phyloP scores from a whole-genome alignment of 2,329 filamentous ascomycete species.

The Diaporthe nobilis region DNA sequence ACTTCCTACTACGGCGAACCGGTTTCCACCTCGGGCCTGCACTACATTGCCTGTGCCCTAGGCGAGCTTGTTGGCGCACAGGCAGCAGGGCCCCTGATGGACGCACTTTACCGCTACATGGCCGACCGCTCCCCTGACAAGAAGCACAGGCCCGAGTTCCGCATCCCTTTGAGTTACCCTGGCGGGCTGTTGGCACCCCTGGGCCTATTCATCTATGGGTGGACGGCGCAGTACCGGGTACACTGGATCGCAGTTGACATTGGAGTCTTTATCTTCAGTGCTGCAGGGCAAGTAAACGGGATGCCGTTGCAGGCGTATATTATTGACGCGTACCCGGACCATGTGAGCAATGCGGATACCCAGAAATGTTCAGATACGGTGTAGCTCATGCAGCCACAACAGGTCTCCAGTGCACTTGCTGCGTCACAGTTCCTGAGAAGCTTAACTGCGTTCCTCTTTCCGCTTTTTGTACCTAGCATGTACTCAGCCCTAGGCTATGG shows the following conservation, averaged over 20 bases:
- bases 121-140: slow-evolving; percentile 41
- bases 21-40: slow-evolving; percentile 71
- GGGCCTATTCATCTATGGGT: slow-evolving; percentile 60
- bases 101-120: slow-evolving; percentile 54
- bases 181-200: slow-evolving; percentile 60
- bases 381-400: too few relatives aligned
- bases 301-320: slow-evolving; percentile 56
- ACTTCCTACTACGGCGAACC: slow-evolving; percentile 66
- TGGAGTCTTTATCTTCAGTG: slow-evolving; percentile 48
- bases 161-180: slow-evolving; percentile 50
- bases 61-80: slow-evolving; percentile 73
- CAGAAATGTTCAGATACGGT: too few relatives aligned
- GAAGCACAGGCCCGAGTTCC: slow-evolving; percentile 66
- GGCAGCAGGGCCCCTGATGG: slow-evolving; percentile 59
- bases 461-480: slow-evolving; percentile 61
- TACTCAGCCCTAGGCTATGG: slow-evolving; percentile 55
- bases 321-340: slow-evolving; percentile 61
- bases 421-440: slow-evolving; percentile 61
- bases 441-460: slow-evolving; percentile 63
- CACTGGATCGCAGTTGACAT: slow-evolving; percentile 57
- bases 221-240: slow-evolving; percentile 54
- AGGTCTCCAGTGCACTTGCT: slow-evolving; percentile 53
- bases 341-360: slow-evolving; percentile 54
- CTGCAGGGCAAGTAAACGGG: slow-evolving; percentile 37
- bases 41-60: slow-evolving; percentile 74